Percentiles rank a stretch among this genome's conserved stretches.
These are phyloP conservation scores for Beta corolliflora DNA, from an alignment of 179 eudicot genomes.

Conservation along the genomic window DNA sequence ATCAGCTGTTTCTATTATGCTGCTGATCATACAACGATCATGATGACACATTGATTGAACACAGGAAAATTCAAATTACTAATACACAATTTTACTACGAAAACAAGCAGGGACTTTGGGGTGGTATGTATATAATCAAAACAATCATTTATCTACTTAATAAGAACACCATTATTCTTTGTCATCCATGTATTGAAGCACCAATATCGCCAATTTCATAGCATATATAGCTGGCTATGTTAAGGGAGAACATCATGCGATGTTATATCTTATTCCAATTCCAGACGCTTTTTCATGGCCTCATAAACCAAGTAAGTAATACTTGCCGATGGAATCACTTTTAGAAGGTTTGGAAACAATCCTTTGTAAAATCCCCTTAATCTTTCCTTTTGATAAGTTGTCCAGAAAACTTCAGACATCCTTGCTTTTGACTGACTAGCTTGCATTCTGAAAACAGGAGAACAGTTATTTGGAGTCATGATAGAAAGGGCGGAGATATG, in stretches of 20 bases:
- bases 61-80: slow-evolving; percentile 9
- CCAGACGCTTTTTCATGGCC: slow-evolving; percentile 83
- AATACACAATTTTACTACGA: slow-evolving; percentile 24
- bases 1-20: slow-evolving; percentile 27
- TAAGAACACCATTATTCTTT: slow-evolving; percentile 25
- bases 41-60: slow-evolving; percentile 24
- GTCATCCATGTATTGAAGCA: slow-evolving; percentile 32
- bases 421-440: slow-evolving; percentile 55
- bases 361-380: slow-evolving; percentile 91
- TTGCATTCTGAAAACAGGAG: slow-evolving; percentile 64
- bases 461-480: not conserved
- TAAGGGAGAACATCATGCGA: slow-evolving; percentile 11
- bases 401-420: slow-evolving; percentile 73
- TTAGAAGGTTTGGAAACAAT: slow-evolving; percentile 84
- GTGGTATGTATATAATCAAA: slow-evolving; percentile 25
- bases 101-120: slow-evolving; percentile 26
- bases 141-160: slow-evolving; percentile 38
- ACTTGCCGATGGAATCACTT: slow-evolving; percentile 95
- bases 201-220: slow-evolving; percentile 16
- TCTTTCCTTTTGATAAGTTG: slow-evolving; percentile 63
- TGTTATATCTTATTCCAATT: slow-evolving; percentile 48
- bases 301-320: slow-evolving; percentile 87
- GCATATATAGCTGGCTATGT: slow-evolving; percentile 31
- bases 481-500: not conserved
- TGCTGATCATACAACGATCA: slow-evolving; percentile 36